Evolutionary conservation across 2,329 filamentous ascomycete species (phyloP).

Genomic region (Penicillium sp.): DNA sequence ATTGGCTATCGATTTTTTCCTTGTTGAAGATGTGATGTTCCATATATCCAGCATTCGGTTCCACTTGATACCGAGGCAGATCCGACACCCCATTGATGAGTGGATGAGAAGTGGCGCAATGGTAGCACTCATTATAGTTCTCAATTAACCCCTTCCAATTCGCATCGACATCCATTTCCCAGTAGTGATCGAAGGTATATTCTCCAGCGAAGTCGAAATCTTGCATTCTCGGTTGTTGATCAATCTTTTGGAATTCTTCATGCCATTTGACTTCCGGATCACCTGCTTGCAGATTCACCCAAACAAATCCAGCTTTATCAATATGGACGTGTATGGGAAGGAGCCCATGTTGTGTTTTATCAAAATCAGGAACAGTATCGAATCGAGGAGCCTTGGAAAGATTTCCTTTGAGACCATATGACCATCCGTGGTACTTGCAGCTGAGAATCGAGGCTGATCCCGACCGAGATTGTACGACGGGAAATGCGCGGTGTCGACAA

Average conservation of each 20-base stretch:
- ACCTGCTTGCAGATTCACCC: slow-evolving; percentile 29
- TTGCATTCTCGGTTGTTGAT: slow-evolving; percentile 28
- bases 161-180: slow-evolving; percentile 29
- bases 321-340: slow-evolving; percentile 26
- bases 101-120: slow-evolving; percentile 31
- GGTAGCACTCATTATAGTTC: slow-evolving; percentile 34
- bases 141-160: slow-evolving; percentile 32
- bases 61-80: slow-evolving; percentile 58
- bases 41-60: slow-evolving; percentile 55
- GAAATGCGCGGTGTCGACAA: slow-evolving; percentile 29
- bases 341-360: slow-evolving; percentile 22
- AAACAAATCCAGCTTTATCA: slow-evolving; percentile 29
- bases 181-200: slow-evolving; percentile 29
- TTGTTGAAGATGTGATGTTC: slow-evolving; percentile 55
- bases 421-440: slow-evolving; percentile 34
- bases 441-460: slow-evolving; percentile 23
- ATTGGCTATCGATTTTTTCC: slow-evolving; percentile 52
- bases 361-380: slow-evolving; percentile 24
- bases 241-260: slow-evolving; percentile 21
- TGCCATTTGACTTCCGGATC: slow-evolving; percentile 24
- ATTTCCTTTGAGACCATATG: slow-evolving; percentile 29
- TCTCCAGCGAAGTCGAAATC: slow-evolving; percentile 27
- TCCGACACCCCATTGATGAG: slow-evolving; percentile 51
- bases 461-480: slow-evolving; percentile 19
- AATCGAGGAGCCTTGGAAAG: slow-evolving; percentile 30